Base-by-base conservation (phyloP, 176 grass and related monocot genomes). In the Typha latifolia region DNA sequence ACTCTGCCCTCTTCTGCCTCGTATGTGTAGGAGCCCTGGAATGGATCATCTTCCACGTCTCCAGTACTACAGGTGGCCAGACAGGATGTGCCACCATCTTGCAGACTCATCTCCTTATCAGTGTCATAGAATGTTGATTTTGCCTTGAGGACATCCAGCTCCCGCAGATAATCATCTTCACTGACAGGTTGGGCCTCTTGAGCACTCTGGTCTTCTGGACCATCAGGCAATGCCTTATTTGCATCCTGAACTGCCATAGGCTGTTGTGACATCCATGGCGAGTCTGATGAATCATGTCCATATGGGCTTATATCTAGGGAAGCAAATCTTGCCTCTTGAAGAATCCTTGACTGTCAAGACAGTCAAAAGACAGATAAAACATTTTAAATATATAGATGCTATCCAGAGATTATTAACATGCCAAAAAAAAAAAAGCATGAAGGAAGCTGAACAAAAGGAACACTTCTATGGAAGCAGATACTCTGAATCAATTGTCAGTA, bases 61-160 rank as follows among this genome's bases (percentile, higher is more conserved):
- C 68, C 88, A 49, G 93, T 92, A 69, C 85, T 92, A 69, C 81
- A 92, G 15, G 88, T 97, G 62, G 85, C 93, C 59, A 97, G 72
- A 73, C 88, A 97, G 61, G 88, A 97, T 69, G 80, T 37, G 51
- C 91, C 82, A 49, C 84, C 84, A 81, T 91, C 88, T 73, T 86
- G 80, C 27, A 91, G 64, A 62, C 84, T 91, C 88, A 86, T 86
- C 73, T 55, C 73, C 63, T 81, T 91, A 75, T 91, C 84, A 3
- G 77, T 72, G 78, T 97, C 93, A 62, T 86, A 73, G 21, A 62
- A 52, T 7, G 68, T 86, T 63, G 69, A 75, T 75, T 78, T 92
- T 32, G 70, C 83, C 16, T 64, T 57, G 50, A 97, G 69, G 64
- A 73, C 79, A 31, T 97, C 83, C 47, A 97, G 66, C 75, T 97